Conservation (phyloP, 2,329 filamentous ascomycete genomes). For the Sporothrix schenckii region DNA sequence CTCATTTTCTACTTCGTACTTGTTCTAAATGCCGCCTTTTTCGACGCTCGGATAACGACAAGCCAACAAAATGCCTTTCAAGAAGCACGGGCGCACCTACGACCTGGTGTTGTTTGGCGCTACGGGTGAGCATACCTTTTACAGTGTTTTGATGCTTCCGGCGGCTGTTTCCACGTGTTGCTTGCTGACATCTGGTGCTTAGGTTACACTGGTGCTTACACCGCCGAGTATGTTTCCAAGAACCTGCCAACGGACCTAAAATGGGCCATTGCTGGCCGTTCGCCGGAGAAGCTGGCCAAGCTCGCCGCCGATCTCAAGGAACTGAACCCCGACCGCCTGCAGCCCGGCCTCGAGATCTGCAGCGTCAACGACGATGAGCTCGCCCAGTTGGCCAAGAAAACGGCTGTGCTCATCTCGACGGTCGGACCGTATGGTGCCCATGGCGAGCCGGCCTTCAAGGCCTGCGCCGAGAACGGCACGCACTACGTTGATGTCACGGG, state of each 20-base stretch:
- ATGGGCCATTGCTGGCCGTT: conserved; percentile 88
- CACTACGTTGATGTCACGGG: conserved; percentile 68
- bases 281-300: conserved; percentile 70
- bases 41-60: background rate
- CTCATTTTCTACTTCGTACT: background rate
- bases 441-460: conserved; percentile 62
- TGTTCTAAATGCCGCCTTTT: background rate
- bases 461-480: conserved; percentile 64
- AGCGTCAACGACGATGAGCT: conserved; percentile 52
- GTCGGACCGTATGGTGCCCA: conserved; percentile 62
- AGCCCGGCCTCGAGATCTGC: conserved; percentile 64
- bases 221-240: conserved; percentile 72
- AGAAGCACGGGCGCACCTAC: conserved; percentile 56
- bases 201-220: conserved; percentile 82
- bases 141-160: background rate
- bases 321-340: conserved; percentile 68
- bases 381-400: conserved; percentile 56
- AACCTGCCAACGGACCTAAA: conserved; percentile 73
- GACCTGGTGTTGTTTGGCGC: conserved; percentile 62
- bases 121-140: conserved; percentile 49
- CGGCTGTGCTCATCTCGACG: conserved; percentile 59
- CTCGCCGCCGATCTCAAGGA: conserved; percentile 68
- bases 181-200: conserved; percentile 37
- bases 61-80: conserved; percentile 32
- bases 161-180: background rate